These are phyloP conservation scores for Caulochytrium protostelioides DNA, from an alignment of 371 early-diverging fungal genomes.

Conservation along the genomic window DNA sequence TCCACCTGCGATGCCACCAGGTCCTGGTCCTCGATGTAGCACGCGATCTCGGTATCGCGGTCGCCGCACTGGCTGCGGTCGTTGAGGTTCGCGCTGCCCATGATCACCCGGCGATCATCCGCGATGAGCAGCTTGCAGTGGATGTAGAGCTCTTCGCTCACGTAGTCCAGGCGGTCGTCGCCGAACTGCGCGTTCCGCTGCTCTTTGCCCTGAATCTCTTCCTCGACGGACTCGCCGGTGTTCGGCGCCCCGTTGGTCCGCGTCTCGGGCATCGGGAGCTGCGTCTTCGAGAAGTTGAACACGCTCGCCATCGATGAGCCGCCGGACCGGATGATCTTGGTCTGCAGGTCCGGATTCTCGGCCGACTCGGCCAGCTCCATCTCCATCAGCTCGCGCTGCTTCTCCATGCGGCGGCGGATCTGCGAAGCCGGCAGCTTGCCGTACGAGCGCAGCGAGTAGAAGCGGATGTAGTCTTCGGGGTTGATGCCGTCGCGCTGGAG, in stretches of 20 bases:
- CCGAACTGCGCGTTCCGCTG: neutral
- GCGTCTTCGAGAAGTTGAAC: neutral
- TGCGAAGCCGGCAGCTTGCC: slow-evolving; percentile 15
- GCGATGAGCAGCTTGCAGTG: slow-evolving; percentile 83
- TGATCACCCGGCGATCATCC: slow-evolving; percentile 57
- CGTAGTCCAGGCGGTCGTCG: slow-evolving; percentile 21
- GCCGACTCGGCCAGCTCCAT: slow-evolving; percentile 2
- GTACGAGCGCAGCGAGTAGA: slow-evolving; percentile 51
- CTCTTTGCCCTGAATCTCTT: neutral
- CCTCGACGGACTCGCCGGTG: slow-evolving; percentile 3
- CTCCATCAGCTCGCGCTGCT: slow-evolving; percentile 16
- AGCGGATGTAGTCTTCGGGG: slow-evolving; percentile 46
- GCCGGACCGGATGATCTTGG: neutral
- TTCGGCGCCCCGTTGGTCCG: no score
- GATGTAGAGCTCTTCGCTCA: slow-evolving; percentile 68
- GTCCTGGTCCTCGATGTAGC: slow-evolving; percentile 57
- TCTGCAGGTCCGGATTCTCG: slow-evolving; percentile 4
- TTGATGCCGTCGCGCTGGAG: slow-evolving; percentile 42
- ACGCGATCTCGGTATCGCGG: slow-evolving; percentile 75
- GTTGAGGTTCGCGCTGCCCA: slow-evolving; percentile 75
- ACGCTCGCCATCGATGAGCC: neutral
- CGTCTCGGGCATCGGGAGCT: slow-evolving; percentile 9
- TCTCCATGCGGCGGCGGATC: neutral
- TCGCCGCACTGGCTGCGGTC: slow-evolving; percentile 67
- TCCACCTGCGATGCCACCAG: slow-evolving; percentile 45